Conservation (phyloP, 1,284 basidiomycete species). For the Phlebopus sp. region DNA sequence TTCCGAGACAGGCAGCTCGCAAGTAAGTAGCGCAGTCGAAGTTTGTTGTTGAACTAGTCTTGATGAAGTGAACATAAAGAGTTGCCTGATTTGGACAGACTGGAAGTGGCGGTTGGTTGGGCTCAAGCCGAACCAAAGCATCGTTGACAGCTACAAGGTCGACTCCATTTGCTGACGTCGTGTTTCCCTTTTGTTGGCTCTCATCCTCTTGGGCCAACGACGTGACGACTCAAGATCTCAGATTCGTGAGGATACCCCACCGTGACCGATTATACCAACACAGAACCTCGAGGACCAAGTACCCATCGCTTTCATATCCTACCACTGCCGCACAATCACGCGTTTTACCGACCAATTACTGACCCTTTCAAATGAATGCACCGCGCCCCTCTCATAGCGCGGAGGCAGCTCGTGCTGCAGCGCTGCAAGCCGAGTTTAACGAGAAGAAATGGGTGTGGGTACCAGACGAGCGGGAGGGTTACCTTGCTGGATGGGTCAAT, state of each 20-base stretch:
- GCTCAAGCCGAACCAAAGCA: not conserved
- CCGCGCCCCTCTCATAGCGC: slow-evolving; percentile 59
- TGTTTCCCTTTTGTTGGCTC: not conserved
- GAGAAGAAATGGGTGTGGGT: slow-evolving; percentile 99
- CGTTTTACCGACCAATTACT: slow-evolving; percentile 10
- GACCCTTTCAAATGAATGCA: slow-evolving; percentile 42
- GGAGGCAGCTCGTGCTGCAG: slow-evolving; percentile 77
- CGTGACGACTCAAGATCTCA: not conserved
- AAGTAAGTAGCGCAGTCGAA: not conserved
- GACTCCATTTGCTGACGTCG: not conserved
- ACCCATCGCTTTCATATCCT: not conserved
- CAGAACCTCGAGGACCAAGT: not conserved
- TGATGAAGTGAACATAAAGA: not conserved
- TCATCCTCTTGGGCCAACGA: not conserved
- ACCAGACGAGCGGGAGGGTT: slow-evolving; percentile 85
- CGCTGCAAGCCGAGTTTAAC: slow-evolving; percentile 90
- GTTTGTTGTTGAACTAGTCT: too few species aligned
- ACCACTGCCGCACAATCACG: slow-evolving; percentile 11
- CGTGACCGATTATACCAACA: not conserved
- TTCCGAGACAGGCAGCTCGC: not conserved
- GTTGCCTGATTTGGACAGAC: slow-evolving; percentile 7
- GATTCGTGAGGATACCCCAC: not conserved
- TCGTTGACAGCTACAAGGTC: not conserved
- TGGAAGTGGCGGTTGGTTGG: slow-evolving; percentile 3
- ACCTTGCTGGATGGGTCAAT: slow-evolving; percentile 87